Base-by-base conservation (phyloP, 768 basidiomycete species). In the Leccinum sublutescens region DNA sequence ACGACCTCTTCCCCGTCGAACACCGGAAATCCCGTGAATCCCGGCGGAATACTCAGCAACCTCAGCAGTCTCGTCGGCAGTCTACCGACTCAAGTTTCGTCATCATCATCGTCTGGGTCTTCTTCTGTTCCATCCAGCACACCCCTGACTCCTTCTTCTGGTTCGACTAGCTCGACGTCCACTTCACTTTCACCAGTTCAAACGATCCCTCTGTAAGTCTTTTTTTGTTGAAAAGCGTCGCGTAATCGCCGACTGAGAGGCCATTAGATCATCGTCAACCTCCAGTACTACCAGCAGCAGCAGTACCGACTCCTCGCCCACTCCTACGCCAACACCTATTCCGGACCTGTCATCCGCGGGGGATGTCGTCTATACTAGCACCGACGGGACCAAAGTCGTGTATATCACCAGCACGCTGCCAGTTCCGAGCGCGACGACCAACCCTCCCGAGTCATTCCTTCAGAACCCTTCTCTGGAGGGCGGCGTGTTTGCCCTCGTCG, bases 391-490 rank as follows among this genome's bases (percentile, higher is more conserved):
- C 23, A 52, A 40, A 21, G 43, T 70, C 45, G 60, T 75, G n/a
- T 67, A 74, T 40, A 70, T 79, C 29, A 66, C 76, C 4, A 67
- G 70, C 36, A 71, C 70, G 1, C 40, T 71, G 31, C 60, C 77
- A 9, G 58, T 71, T 2, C 33, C 74, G 2, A 60, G 76, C 17
- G 27, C 66, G 6, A 62, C 69, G 1, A 31, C 63, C 21, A 17
- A 72, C 2, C 51, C 67, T 15, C 43, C 68, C n/a, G 65, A 70
- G 9, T 65, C 78, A 11, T 91, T 91, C 74, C 68, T 90, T 38
- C 72, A 84, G 58, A 86, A 90, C 72, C 87, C 84, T 71, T 76
- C 81, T n/a, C 75, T 85, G n/a, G 80, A 82, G 45, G 83, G 83
- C 7, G 71, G 81, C 9, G 79, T 89, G 15, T 87, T 90, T 58